Evolutionary conservation across 2,329 filamentous ascomycete species (phyloP), one percentile per base, ranked within the genome.

Genomic region (Colletotrichum sp.): DNA sequence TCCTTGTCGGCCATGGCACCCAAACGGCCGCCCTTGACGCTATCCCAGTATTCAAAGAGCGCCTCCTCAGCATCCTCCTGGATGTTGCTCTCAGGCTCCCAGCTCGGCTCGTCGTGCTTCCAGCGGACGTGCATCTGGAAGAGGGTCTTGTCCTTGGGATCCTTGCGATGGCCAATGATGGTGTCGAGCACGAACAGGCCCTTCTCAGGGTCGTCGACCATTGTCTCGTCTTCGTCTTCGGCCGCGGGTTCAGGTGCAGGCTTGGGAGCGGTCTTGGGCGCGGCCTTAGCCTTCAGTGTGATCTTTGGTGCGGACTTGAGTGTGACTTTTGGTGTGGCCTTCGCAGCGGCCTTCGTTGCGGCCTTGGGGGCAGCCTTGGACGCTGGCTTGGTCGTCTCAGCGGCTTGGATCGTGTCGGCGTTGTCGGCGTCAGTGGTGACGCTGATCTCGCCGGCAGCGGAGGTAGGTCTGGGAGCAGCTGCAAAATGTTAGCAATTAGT

Each of bases 31-130:
- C 78, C 78, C 71, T 71, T 69, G 63, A 78, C 66, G n/a, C 44
- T 60, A 9, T 76, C 59, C 78, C 78, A 79, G 62, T 79, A 79
- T 7, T 32, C 59, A 10, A 77, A 85, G 2, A 85, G 72, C 2
- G 75, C 76, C 26, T 84, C 83, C 30, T 79, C 81, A 2, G 83
- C 83, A 59, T 81, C 81, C 65, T 80, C 71, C 52, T 85, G 84
- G 59, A 85, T 82, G 70, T 82, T 82, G 16, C 80, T 79, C 60
- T 85, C 84, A 6, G 77, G 64, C 30, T 85, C 84, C 83, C 83
- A 85, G 5, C 81, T 83, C 7, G 68, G 69, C 65, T 82, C 81
- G 15, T 79, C 81, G 3, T 36, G 77, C 82, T 76, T 71, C 77
- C 83, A 85, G 28, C 81, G 79, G 30, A 85, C 79, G 7, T 82